These are phyloP conservation scores for Hyaloscypha bicolor DNA, from an alignment of 495 filamentous ascomycete species.

Conservation along the genomic window DNA sequence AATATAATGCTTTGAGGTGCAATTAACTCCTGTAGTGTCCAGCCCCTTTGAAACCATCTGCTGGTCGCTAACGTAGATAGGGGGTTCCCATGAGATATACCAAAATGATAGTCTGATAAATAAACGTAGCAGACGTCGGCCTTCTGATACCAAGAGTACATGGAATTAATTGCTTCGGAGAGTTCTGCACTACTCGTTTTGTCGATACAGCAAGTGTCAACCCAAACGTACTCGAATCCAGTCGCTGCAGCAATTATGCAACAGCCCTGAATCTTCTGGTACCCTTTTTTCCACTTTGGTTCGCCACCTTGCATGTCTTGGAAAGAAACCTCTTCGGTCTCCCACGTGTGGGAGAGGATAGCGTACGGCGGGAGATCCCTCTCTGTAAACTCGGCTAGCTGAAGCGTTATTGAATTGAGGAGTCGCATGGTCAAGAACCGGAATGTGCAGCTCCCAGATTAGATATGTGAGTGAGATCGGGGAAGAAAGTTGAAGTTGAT, in stretches of 20 bases:
- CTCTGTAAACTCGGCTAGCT: constrained; percentile 34
- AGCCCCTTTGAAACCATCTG: constrained; percentile 7
- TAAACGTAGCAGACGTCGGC: constrained; percentile 31
- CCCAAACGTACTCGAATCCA: constrained; percentile 36
- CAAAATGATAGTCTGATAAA: constrained; percentile 18
- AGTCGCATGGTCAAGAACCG: constrained; percentile 34
- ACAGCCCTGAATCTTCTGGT: constrained; percentile 25
- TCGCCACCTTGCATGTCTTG: constrained; percentile 32
- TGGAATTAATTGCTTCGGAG: constrained; percentile 42
- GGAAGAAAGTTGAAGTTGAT: no score
- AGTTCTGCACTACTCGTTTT: constrained; percentile 34
- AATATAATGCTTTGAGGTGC: constrained; percentile 26
- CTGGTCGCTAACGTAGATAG: no score
- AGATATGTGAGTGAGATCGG: no score
- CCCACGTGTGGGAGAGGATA: constrained; percentile 43
- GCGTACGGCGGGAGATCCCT: constrained; percentile 35
- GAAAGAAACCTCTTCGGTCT: constrained; percentile 35
- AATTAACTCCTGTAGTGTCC: not conserved
- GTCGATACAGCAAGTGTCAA: constrained; percentile 43
- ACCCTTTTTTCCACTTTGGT: constrained; percentile 20
- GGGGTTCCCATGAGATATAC: not conserved
- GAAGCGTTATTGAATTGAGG: constrained; percentile 28
- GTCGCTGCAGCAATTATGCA: constrained; percentile 27
- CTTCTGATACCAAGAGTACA: constrained; percentile 32
- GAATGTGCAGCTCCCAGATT: no score